phyloP scores from a whole-genome alignment of 176 grass and related monocot genomes.

The Paspalum vaginatum region DNA sequence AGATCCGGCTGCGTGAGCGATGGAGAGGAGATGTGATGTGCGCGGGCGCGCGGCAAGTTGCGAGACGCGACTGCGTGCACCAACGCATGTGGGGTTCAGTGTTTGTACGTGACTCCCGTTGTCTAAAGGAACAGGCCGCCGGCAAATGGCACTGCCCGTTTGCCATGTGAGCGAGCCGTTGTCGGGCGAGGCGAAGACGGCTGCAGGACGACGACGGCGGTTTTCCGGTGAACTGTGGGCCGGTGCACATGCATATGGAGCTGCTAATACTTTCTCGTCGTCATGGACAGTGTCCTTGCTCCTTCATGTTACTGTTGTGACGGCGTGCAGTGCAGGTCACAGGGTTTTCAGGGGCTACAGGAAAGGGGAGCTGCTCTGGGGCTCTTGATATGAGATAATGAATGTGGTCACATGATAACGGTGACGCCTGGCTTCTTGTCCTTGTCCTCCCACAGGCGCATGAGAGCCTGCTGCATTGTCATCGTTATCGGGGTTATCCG shows the following conservation, averaged over 20 bases:
- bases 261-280: not conserved
- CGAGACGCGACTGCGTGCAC: not conserved
- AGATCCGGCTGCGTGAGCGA: not conserved
- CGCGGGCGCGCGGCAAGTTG: conserved; percentile 16
- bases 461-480: conserved; percentile 7
- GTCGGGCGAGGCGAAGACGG: not conserved
- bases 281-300: conserved; percentile 4
- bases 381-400: conserved; percentile 15
- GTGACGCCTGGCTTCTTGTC: conserved; percentile 36
- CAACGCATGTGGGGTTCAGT: conserved; percentile 34
- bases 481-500: conserved; percentile 4
- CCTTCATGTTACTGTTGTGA: conserved; percentile 25
- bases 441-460: not conserved
- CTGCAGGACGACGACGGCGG: conserved; percentile 4
- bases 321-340: conserved; percentile 39
- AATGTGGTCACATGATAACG: conserved; percentile 42
- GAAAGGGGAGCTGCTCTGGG: not conserved
- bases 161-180: conserved; percentile 45
- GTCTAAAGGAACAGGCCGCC: conserved; percentile 11
- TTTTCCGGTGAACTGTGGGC: conserved; percentile 39
- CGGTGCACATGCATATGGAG: not conserved
- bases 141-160: conserved; percentile 22
- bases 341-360: conserved; percentile 22
- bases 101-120: conserved; percentile 32
- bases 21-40: conserved; percentile 34